A percentile compares a stretch with the other conserved stretches of the same genome.
Conservation (phyloP, 495 filamentous ascomycete genomes). For the Hyaloscypha finlandica region DNA sequence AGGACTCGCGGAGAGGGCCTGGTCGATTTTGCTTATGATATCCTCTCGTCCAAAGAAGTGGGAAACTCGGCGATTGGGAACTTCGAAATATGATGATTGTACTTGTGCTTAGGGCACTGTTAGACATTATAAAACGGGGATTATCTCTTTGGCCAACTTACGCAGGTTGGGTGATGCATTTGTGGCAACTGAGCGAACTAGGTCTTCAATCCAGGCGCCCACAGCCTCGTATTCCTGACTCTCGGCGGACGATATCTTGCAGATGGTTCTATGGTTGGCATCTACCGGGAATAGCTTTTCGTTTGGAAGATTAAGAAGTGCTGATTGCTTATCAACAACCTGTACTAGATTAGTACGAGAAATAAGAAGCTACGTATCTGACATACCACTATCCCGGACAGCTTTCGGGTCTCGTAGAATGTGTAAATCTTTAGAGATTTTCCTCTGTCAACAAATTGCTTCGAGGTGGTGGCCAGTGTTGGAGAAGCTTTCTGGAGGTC, state of each 20-base stretch:
- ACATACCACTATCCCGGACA: background rate
- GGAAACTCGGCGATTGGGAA: background rate
- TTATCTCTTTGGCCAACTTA: too few relatives aligned
- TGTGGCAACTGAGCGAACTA: too few relatives aligned
- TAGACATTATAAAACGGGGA: too few relatives aligned
- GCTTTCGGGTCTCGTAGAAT: conserved; percentile 15
- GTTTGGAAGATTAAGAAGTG: conserved; percentile 25
- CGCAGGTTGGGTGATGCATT: too few relatives aligned
- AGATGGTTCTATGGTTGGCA: conserved; percentile 30
- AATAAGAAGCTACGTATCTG: background rate
- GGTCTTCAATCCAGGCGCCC: too few relatives aligned
- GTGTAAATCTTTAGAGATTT: conserved; percentile 2
- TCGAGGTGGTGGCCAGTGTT: background rate
- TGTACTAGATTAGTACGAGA: conserved; percentile 1
- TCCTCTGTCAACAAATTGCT: conserved; percentile 19
- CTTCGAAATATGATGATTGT: background rate
- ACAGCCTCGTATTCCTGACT: conserved; percentile 6
- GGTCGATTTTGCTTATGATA: background rate
- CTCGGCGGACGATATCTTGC: conserved; percentile 21
- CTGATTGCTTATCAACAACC: conserved; percentile 30
- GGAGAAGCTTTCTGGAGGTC: conserved; percentile 11
- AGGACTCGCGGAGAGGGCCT: background rate
- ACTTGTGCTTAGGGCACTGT: too few relatives aligned
- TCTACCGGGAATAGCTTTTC: conserved; percentile 23
- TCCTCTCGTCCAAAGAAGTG: conserved; percentile 1